A percentile compares a stretch with the other conserved stretches of the same genome.
These are phyloP conservation scores for Calendula officinalis DNA, from an alignment of 129 eudicot species.

Conservation along the genomic window DNA sequence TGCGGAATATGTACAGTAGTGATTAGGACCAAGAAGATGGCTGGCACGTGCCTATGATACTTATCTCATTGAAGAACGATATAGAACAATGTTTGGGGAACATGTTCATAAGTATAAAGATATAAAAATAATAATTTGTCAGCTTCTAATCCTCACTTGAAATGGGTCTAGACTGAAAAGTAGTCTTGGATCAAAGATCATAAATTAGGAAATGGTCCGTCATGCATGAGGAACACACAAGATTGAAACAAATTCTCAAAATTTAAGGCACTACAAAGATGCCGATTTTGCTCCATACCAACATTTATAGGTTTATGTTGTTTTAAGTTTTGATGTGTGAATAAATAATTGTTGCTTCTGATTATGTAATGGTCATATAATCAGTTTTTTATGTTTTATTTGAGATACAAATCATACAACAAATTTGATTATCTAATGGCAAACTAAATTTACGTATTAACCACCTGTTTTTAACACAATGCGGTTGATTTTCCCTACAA, in stretches of 20 bases:
- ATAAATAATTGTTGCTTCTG: background rate
- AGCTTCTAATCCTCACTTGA: conserved; percentile 36
- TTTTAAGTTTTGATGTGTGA: background rate
- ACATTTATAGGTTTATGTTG: conserved; percentile 14
- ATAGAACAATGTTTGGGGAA: conserved; percentile 78
- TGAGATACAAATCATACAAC: no score
- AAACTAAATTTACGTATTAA: no score
- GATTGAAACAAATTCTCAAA: conserved; percentile 37
- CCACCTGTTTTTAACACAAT: no score
- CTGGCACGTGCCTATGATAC: conserved; percentile 31
- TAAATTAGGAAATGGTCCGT: conserved; percentile 9
- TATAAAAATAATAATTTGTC: conserved; percentile 43
- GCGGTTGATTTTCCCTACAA: no score
- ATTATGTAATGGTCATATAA: no score
- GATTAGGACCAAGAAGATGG: conserved; percentile 59
- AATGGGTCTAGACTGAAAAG: conserved; percentile 38
- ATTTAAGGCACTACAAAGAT: conserved; percentile 38
- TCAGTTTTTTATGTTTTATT: no score
- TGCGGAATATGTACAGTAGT: conserved; percentile 42
- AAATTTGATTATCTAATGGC: no score
- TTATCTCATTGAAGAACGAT: conserved; percentile 61
- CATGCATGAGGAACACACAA: conserved; percentile 31
- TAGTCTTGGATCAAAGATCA: conserved; percentile 37
- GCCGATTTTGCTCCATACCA: conserved; percentile 36
- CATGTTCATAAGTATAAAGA: conserved; percentile 67